These are phyloP conservation scores for Trichosporon inkin DNA, from an alignment of 1,284 basidiomycete genomes.

Conservation along the genomic window DNA sequence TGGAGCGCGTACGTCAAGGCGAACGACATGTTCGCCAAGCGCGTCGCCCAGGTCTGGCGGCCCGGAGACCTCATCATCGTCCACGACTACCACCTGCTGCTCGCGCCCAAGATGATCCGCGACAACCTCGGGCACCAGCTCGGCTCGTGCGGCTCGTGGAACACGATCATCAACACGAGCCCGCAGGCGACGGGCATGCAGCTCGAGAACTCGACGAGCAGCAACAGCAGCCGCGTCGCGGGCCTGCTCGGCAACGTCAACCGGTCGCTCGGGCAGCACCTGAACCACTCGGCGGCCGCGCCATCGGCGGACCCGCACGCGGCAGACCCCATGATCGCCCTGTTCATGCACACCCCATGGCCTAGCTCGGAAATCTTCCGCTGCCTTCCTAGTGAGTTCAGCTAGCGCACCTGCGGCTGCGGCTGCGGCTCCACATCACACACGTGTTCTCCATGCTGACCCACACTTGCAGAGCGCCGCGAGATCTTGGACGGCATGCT, in stretches of 20 bases:
- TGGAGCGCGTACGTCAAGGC: constrained; percentile 81
- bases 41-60: constrained; percentile 68
- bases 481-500: constrained; percentile 98
- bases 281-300: constrained; percentile 3
- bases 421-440: not conserved
- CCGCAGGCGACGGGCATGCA: not conserved
- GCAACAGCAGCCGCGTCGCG: constrained; percentile 22
- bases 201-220: constrained; percentile 14
- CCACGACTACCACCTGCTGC: constrained; percentile 88
- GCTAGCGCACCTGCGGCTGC: not conserved
- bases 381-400: constrained; percentile 77
- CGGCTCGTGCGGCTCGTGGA: constrained; percentile 23
- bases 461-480: constrained; percentile 62
- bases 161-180: constrained; percentile 16
- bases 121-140: constrained; percentile 66
- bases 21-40: constrained; percentile 78
- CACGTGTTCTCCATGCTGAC: constrained; percentile 11
- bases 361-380: constrained; percentile 95
- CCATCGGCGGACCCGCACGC: constrained; percentile 7
- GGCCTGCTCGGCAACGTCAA: constrained; percentile 34
- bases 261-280: constrained; percentile 25
- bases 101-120: constrained; percentile 81
- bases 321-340: constrained; percentile 63
- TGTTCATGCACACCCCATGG: constrained; percentile 97
- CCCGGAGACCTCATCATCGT: constrained; percentile 89